These are phyloP conservation scores for Penicillium fuscoglaucum DNA, from an alignment of 2,329 filamentous ascomycete genomes.

Conservation along the genomic window DNA sequence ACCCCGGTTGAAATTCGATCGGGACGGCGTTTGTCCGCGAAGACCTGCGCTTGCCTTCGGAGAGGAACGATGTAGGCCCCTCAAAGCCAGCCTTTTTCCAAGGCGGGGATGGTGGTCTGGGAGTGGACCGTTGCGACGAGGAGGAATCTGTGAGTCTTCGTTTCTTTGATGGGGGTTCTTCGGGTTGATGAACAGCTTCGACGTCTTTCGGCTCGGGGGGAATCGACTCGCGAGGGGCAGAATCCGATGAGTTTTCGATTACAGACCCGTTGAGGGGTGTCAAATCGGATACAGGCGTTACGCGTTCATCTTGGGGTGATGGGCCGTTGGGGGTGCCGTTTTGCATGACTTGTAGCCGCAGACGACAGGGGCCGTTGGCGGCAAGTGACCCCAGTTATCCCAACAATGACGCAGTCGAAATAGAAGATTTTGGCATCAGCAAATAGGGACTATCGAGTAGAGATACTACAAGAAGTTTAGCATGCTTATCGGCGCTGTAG, in stretches of 20 bases:
- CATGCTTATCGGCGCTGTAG: constrained; percentile 46
- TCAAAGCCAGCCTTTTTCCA: constrained; percentile 87
- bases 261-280: constrained; percentile 22
- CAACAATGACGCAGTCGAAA: constrained; percentile 42
- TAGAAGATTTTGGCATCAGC: constrained; percentile 43
- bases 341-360: constrained; percentile 48
- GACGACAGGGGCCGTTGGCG: constrained; percentile 44
- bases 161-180: constrained; percentile 48
- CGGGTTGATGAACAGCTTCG: constrained; percentile 31
- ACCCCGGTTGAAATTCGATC: constrained; percentile 49
- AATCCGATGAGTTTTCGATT: constrained; percentile 25
- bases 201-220: constrained; percentile 33
- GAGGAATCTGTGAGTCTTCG: constrained; percentile 43
- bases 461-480: constrained; percentile 44
- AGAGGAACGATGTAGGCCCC: constrained; percentile 80
- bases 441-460: constrained; percentile 34
- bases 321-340: constrained; percentile 46
- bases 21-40: constrained; percentile 55
- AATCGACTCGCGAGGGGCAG: constrained; percentile 26
- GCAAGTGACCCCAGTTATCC: constrained; percentile 48
- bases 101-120: constrained; percentile 69
- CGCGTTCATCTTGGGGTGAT: constrained; percentile 42
- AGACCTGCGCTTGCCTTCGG: constrained; percentile 62
- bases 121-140: constrained; percentile 39
- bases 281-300: constrained; percentile 35